Evolutionary conservation across 202 grass and related monocot genomes (phyloP), one percentile per base, ranked within the genome.

Genomic region (Thinopyrum obtusiflorum): DNA sequence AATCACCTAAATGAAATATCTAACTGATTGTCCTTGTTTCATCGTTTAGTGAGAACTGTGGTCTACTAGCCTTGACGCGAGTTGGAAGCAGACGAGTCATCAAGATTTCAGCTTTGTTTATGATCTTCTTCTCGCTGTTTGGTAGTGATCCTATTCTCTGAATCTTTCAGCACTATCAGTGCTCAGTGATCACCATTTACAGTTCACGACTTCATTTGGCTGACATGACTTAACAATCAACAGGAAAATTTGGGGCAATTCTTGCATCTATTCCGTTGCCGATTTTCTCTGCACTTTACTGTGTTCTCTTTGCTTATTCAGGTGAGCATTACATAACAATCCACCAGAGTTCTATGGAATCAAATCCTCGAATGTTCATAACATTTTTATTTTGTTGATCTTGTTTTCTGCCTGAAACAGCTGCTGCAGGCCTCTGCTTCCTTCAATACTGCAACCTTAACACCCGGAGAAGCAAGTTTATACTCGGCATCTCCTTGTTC

Each of bases 391-490:
- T 77, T 23, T 1, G 12, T 71, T 66, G 33, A 68, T 65, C 32
- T 75, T 65, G 20, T 15, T 65, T 87, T 71, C 68, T 90, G 28
- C 42, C 36, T 76, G 77, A 84, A 20, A 77, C 91, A 98, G 96
- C 80, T 84, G 91, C 93, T 75, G 93, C 96, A 70, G 96, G 96
- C 44, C 87, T 98, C 71, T 47, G 88, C 73, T 85, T 94, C 61
- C 93, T 98, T 73, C 96, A 98, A 40, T 92, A 95, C 89, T 98
- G 96, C 88, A 98, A 95, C 63, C 88, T 98, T 20, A 98, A 98
- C 79, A 83, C 78, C 81, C 73, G 92, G 68, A 92, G 96, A 79
- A 95, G 83, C 61, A 98, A 98, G 68, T 98, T 98, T 77, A 98
- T 98, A 73, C 35, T 98, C 20, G 31, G 96, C 61, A 87, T 98